Conservation (phyloP, 2,329 filamentous ascomycete species). For the Hymenoscyphus linearis region DNA sequence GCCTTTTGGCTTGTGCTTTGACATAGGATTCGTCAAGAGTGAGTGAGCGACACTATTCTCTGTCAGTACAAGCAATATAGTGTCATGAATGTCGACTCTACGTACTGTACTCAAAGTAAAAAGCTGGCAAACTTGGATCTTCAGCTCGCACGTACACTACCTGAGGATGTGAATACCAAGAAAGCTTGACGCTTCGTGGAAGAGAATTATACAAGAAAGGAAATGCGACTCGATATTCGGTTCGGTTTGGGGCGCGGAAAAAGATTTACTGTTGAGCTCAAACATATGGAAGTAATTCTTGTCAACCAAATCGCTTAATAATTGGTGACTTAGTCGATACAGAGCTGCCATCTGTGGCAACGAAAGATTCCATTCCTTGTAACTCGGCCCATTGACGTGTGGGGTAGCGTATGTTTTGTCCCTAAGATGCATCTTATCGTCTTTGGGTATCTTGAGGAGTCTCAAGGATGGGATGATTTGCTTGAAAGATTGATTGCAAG, state of each 20-base stretch:
- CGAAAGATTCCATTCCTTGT: conserved; percentile 90
- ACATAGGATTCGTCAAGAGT: conserved; percentile 20
- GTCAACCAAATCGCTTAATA: conserved; percentile 88
- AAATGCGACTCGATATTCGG: conserved; percentile 91
- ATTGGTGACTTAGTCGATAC: conserved; percentile 83
- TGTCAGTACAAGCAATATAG: too few relatives aligned
- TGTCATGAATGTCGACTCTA: too few relatives aligned
- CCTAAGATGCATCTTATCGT: too few relatives aligned
- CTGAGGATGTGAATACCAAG: conserved; percentile 92
- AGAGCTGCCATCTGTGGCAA: conserved; percentile 94
- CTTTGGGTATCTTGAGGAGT: too few relatives aligned
- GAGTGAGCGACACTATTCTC: too few relatives aligned
- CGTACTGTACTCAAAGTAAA: conserved; percentile 99
- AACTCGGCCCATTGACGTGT: conserved; percentile 94
- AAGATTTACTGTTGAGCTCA: conserved; percentile 93
- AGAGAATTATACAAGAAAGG: conserved; percentile 96
- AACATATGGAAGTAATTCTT: conserved; percentile 99
- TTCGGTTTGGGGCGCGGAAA: conserved; percentile 90
- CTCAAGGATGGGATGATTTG: too few relatives aligned
- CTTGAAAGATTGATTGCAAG: too few relatives aligned
- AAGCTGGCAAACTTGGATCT: conserved; percentile 84
- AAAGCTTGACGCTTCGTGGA: conserved; percentile 85
- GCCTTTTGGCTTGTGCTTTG: conserved; percentile 14
- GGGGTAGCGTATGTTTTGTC: too few relatives aligned
- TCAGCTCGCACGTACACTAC: conserved; percentile 85